Percentiles rank a stretch among this genome's conserved stretches.
These are phyloP conservation scores for Debaryomyces sp. DNA, from an alignment of 1,139 yeast species.

Conservation along the genomic window DNA sequence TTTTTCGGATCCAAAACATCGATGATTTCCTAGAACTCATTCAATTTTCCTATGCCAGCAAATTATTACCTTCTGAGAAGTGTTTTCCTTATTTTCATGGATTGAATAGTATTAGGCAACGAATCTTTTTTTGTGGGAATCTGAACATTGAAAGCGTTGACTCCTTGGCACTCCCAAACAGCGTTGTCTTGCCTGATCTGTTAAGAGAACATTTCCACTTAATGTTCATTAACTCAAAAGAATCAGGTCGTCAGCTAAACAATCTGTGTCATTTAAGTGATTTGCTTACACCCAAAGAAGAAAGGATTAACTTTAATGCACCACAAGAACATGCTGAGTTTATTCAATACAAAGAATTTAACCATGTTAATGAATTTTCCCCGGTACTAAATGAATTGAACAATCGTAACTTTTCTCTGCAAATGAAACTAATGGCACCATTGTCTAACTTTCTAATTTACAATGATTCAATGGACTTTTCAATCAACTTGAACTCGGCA, in stretches of 20 bases:
- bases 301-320: conserved; percentile 4
- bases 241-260: neutral
- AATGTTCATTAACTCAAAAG: conserved; percentile 19
- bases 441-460: conserved; percentile 38
- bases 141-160: conserved; percentile 11
- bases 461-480: conserved; percentile 22
- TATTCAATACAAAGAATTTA: conserved; percentile 18
- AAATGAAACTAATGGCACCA: conserved; percentile 35
- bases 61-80: conserved; percentile 19
- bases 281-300: conserved; percentile 17
- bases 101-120: conserved; percentile 28
- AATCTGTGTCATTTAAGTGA: conserved; percentile 19
- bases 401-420: conserved; percentile 36
- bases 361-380: conserved; percentile 10
- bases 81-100: conserved; percentile 46
- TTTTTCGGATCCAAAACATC: conserved; percentile 16
- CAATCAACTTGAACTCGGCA: conserved; percentile 8
- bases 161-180: neutral
- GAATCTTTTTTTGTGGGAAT: conserved; percentile 25
- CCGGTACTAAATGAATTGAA: conserved; percentile 21
- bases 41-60: conserved; percentile 29
- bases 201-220: conserved; percentile 18
- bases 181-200: conserved; percentile 6
- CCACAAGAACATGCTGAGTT: conserved; percentile 13
- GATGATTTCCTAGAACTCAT: conserved; percentile 24